Base-by-base conservation (phyloP, 768 basidiomycete genomes). In the Russula ochroleuca region DNA sequence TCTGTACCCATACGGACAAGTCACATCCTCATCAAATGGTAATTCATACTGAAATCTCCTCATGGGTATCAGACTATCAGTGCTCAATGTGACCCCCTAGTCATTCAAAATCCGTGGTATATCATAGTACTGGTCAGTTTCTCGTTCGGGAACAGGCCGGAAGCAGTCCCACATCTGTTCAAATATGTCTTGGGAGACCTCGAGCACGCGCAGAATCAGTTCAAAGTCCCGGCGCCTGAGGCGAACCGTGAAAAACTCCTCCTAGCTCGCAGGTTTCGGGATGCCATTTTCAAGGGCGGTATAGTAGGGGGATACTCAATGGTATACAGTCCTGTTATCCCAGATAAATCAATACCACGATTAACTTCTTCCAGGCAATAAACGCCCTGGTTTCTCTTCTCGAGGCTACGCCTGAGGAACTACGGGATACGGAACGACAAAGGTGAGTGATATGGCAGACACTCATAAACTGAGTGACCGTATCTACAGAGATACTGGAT, bases 231-330 rank as follows among this genome's bases (percentile, higher is more conserved):
- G 23, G 52, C 33, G 9, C 64, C 64, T 0, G 69, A 65, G 13
- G 69, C 67, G 2, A 57, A 73, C 9, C 70, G 75, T 19, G 78
- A 84, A 61, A 75, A 72, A 47, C 69, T 76, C 25, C 50, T 76
- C 9, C 74, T 87, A 3, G 81, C 81, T 43, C 77, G 80, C 58
- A 85, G 79, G 67, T 71, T 87, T n/a, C 76, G 84, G 35, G 87
- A 88, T 64, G 81, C 80, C 0, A 65, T 88, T 6, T 81, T 88
- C 74, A 86, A 86, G 69, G 78, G 82, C 5, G 86, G 84, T 4
- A 69, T 85, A 66, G 76, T 81, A 21, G 75, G 77, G 58, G 87
- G 86, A 9, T 83, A 82, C 68, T 79, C 85, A 3, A 82, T 79
- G 74, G 87, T 86, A 67, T 64, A 38, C 49, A 63, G 5, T 21